phyloP scores from a whole-genome alignment of 192 early-diverging fungal genomes.

The Polychytrium aggregatum region DNA sequence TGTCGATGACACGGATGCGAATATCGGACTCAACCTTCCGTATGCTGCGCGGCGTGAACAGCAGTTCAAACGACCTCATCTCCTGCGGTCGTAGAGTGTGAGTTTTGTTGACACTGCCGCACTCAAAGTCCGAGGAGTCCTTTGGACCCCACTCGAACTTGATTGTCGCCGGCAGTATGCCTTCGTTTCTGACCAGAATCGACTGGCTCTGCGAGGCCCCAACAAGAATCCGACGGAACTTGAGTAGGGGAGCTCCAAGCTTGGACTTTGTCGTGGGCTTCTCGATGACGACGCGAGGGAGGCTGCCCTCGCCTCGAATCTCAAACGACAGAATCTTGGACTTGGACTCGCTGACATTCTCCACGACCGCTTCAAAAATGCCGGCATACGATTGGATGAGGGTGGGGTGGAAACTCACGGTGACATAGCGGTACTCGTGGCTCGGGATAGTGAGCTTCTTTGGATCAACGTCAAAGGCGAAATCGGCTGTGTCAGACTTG shows the following conservation, averaged over 20 bases:
- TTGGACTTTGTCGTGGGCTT: constrained; percentile 27
- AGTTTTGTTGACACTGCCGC: constrained; percentile 16
- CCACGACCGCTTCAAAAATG: constrained; percentile 47
- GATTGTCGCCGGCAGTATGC: constrained; percentile 43
- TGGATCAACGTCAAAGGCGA: constrained; percentile 51
- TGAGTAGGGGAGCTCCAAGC: constrained; percentile 22
- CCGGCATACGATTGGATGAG: constrained; percentile 46
- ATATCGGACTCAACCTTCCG: constrained; percentile 36
- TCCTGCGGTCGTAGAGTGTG: constrained; percentile 32
- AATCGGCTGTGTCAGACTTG: constrained; percentile 36
- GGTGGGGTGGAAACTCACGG: constrained; percentile 44
- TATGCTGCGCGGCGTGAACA: constrained; percentile 23
- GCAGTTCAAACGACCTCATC: constrained; percentile 21
- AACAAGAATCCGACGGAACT: constrained; percentile 34
- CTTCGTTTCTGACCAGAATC: constrained; percentile 40
- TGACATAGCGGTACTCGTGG: constrained; percentile 44
- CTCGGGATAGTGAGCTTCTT: constrained; percentile 43
- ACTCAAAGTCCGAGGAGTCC: constrained; percentile 35
- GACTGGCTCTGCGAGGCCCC: constrained; percentile 30
- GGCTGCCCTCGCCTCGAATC: constrained; percentile 45
- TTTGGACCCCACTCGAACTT: constrained; percentile 39
- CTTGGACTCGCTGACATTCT: constrained; percentile 38
- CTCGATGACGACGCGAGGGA: constrained; percentile 41
- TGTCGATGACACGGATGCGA: constrained; percentile 37
- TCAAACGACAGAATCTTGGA: constrained; percentile 40